Conservation (phyloP, 345 rosid genomes). For the Pugionium dolabratum region DNA sequence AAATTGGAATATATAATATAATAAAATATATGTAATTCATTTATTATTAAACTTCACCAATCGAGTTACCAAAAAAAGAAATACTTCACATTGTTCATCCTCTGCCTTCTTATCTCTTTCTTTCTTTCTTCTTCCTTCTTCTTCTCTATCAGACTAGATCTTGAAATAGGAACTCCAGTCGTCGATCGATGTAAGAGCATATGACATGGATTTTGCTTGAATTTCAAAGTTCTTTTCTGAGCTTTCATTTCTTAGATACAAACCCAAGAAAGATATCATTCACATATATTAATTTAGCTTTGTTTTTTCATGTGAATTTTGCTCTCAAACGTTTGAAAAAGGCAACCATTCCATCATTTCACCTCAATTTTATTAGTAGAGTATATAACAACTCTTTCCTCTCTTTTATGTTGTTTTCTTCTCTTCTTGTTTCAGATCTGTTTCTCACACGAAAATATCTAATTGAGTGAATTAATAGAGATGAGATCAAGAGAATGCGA, state of each 20-base stretch:
- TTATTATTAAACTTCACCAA: conserved; percentile 32
- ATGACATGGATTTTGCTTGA: not conserved
- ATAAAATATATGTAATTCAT: not conserved
- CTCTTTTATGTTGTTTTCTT: not conserved
- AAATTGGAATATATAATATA: conserved; percentile 20
- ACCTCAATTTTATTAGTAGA: conserved; percentile 7
- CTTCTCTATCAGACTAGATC: conserved; percentile 30
- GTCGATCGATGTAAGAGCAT: conserved; percentile 24
- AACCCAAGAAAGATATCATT: conserved; percentile 12
- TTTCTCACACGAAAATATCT: conserved; percentile 16
- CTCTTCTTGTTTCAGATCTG: conserved; percentile 34
- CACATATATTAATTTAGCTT: conserved; percentile 1
- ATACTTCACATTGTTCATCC: conserved; percentile 25
- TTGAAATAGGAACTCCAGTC: conserved; percentile 23
- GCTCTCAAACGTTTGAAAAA: not conserved
- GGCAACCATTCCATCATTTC: not conserved
- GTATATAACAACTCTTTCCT: not conserved
- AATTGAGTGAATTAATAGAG: conserved; percentile 12
- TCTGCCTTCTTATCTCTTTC: conserved; percentile 33
- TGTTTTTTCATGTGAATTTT: conserved; percentile 22
- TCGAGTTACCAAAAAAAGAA: conserved; percentile 35
- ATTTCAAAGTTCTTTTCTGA: conserved; percentile 8
- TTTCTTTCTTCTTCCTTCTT: not conserved
- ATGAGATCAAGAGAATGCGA: conserved; percentile 51
- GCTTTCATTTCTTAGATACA: conserved; percentile 3